A percentile compares a stretch with the other conserved stretches of the same genome.
These are phyloP conservation scores for Waitea zeae DNA, from an alignment of 1,284 basidiomycete species.

Conservation along the genomic window DNA sequence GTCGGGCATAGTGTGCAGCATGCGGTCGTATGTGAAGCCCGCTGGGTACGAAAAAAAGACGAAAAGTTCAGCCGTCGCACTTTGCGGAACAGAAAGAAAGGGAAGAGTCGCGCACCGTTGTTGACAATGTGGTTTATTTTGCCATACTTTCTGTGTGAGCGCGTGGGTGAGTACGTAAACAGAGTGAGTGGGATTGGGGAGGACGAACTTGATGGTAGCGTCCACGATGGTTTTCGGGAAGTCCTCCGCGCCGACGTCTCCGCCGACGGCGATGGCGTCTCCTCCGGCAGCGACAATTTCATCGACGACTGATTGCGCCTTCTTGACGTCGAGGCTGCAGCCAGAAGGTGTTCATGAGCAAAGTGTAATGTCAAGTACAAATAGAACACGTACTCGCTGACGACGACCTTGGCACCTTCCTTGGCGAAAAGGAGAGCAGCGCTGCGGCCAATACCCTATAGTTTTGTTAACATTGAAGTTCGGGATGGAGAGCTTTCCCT, in stretches of 20 bases:
- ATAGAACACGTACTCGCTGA: slow-evolving; percentile 52
- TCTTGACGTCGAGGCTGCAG: slow-evolving; percentile 46
- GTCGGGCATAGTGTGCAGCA: slow-evolving; percentile 78
- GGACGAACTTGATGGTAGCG: slow-evolving; percentile 53
- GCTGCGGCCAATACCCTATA: slow-evolving; percentile 58
- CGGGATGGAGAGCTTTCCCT: slow-evolving; percentile 1
- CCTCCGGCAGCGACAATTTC: slow-evolving; percentile 66
- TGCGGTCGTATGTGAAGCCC: slow-evolving; percentile 79
- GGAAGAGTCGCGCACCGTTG: slow-evolving; percentile 41
- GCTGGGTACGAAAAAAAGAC: slow-evolving; percentile 20
- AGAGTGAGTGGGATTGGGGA: too few relatives aligned
- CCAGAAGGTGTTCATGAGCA: slow-evolving; percentile 2
- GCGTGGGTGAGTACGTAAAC: background rate
- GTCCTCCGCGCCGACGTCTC: slow-evolving; percentile 67
- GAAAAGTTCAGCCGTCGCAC: background rate
- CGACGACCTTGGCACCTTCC: slow-evolving; percentile 78
- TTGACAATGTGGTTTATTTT: slow-evolving; percentile 80
- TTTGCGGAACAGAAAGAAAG: slow-evolving; percentile 3
- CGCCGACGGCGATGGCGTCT: slow-evolving; percentile 51
- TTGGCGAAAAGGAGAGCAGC: slow-evolving; percentile 65
- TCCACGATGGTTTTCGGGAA: slow-evolving; percentile 69
- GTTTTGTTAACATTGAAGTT: slow-evolving; percentile 1
- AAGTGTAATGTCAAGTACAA: slow-evolving; percentile 4
- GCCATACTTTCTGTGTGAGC: slow-evolving; percentile 41
- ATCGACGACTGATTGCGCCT: slow-evolving; percentile 44